These are phyloP conservation scores for Solanum ossicruentum DNA, from an alignment of 257 asterid genomes.

Conservation along the genomic window DNA sequence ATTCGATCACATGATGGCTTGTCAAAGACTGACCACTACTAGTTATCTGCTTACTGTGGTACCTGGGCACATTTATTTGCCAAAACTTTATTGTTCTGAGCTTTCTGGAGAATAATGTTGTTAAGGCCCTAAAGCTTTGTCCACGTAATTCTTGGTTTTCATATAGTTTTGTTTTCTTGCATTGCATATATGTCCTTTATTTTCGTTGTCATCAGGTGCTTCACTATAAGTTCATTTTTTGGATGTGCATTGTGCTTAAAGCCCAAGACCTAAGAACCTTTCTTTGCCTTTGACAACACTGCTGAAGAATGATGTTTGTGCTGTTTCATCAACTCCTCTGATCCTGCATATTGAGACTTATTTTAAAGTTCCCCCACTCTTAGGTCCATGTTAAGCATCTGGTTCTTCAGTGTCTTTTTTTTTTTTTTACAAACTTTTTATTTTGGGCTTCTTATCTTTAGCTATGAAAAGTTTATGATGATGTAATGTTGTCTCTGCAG, in stretches of 20 bases:
- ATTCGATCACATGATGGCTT: background rate
- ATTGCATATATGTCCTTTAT: background rate
- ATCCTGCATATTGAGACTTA: background rate
- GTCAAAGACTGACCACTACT: background rate
- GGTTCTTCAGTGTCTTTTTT: background rate
- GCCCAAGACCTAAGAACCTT: background rate
- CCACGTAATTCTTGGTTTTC: background rate
- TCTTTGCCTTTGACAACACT: background rate
- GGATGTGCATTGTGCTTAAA: background rate
- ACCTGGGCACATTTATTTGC: background rate
- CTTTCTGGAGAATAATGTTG: background rate
- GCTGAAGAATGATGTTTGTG: background rate
- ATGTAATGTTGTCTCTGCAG: background rate
- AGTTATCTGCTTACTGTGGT: background rate
- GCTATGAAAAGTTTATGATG: background rate
- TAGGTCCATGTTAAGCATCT: background rate
- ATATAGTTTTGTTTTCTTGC: background rate
- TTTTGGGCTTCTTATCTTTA: background rate
- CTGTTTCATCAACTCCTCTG: background rate
- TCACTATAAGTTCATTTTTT: background rate
- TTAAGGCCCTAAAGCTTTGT: background rate
- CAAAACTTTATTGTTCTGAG: background rate
- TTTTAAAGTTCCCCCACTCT: background rate
- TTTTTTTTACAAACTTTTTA: accelerated
- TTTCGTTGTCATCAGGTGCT: background rate